Evolutionary conservation across 768 basidiomycete species (phyloP), one percentile per base, ranked within the genome.

Genomic region (Trichaptum fuscoviolaceum): DNA sequence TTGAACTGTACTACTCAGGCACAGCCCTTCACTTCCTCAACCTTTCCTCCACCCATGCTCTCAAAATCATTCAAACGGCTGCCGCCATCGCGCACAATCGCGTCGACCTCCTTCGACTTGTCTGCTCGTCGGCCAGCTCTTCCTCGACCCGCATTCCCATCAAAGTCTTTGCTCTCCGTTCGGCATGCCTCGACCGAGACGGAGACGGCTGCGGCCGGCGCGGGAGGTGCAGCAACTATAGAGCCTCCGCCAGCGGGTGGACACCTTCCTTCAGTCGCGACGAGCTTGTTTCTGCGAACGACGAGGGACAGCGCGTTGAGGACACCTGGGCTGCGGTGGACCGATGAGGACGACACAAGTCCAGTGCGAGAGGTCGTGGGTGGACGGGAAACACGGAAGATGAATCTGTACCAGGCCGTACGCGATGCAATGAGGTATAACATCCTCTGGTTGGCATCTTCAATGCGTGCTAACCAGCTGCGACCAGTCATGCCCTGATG

Each of bases 371-470:
- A 78, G 36, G 81, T 86, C 52, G 78, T 89, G 17, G 91, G 86
- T 23, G 92, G 92, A 18, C 84, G 92, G 63, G 91, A 94, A 77
- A 96, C 93, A 24, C 86, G 93, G 70, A 95, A 95, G 80, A 96
- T 96, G 94, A 98, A 98, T 74, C 80, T 90, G 70, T 97, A 95
- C 76, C 95, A 97, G 74, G 92, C 96, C 1, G 85, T 98, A 17
- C 84, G 96, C 61, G 94, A 96, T 74, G 94, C 93, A 1, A 85
- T 97, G 81, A 90, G 89, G 92, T 90, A 71, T 63, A 78, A 70
- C 36, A 35, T 61, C 59, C 10, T 61, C 57, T 42, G 24, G 5
- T 23, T 15, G 26, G 57, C 15, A 6, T 17, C 23, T 23, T 57
- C 52, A 52, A n/a, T 67, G 62, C 58, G 60, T 63, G 57, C 61